Conservation (phyloP, 1,284 basidiomycete genomes). For the Tilletia indica region DNA sequence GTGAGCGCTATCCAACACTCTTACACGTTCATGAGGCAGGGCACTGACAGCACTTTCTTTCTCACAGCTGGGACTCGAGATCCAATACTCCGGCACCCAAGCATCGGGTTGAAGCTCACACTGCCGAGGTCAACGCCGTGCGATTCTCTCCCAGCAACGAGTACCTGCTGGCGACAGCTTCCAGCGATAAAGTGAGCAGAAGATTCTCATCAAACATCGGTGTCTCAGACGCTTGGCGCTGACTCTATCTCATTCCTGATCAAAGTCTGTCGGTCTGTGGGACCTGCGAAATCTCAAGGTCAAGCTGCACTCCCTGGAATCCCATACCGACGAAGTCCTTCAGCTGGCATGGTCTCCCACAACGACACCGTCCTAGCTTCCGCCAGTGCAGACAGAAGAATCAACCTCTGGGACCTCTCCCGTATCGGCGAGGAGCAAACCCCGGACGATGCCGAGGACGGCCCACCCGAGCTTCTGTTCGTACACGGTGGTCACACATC, state of each 20-base stretch:
- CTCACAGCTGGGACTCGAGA: slow-evolving; percentile 86
- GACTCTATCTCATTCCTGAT: neutral
- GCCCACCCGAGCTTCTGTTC: slow-evolving; percentile 65
- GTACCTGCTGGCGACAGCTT: slow-evolving; percentile 86
- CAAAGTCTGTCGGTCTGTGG: slow-evolving; percentile 82
- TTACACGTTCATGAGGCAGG: too few species aligned
- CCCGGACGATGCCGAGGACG: slow-evolving; percentile 96
- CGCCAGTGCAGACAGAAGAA: slow-evolving; percentile 83
- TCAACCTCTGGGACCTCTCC: slow-evolving; percentile 93
- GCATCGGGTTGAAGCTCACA: slow-evolving; percentile 74
- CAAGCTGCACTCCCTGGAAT: slow-evolving; percentile 85
- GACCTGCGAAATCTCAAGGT: slow-evolving; percentile 75
- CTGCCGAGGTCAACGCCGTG: slow-evolving; percentile 84
- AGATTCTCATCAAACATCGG: neutral
- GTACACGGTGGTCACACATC: slow-evolving; percentile 54
- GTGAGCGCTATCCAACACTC: slow-evolving; percentile 60
- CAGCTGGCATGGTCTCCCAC: slow-evolving; percentile 90
- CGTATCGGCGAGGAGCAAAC: slow-evolving; percentile 93
- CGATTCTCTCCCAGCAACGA: slow-evolving; percentile 82
- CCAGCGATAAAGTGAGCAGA: slow-evolving; percentile 76
- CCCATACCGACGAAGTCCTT: slow-evolving; percentile 90
- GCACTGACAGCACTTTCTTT: neutral
- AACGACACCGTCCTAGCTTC: slow-evolving; percentile 59
- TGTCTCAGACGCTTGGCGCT: neutral
- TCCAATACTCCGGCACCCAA: slow-evolving; percentile 64